Conservation (phyloP, 441 rosid genomes). For the Jatropha multifida region DNA sequence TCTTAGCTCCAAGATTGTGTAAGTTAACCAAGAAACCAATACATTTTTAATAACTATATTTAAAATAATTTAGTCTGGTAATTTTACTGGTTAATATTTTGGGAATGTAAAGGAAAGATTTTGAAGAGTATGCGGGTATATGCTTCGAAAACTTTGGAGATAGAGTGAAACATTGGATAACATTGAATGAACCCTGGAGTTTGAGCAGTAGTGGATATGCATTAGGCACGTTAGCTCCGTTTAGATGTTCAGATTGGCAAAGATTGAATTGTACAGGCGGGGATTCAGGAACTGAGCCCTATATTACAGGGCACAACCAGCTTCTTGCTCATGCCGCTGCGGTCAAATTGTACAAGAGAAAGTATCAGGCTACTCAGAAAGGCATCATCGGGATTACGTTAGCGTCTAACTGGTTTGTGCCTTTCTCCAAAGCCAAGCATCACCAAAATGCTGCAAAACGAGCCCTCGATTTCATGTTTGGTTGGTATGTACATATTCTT, state of each 20-base stretch:
- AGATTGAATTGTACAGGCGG: slow-evolving; percentile 40
- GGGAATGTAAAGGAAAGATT: slow-evolving; percentile 36
- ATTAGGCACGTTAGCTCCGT: slow-evolving; percentile 36
- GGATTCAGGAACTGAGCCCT: slow-evolving; percentile 61
- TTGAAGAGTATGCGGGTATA: slow-evolving; percentile 34
- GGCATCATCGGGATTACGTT: slow-evolving; percentile 62
- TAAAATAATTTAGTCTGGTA: no score
- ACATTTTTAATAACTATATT: no score
- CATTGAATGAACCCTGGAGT: slow-evolving; percentile 56
- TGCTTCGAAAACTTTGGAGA: slow-evolving; percentile 65
- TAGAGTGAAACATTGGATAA: slow-evolving; percentile 73
- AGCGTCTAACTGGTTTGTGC: slow-evolving; percentile 49
- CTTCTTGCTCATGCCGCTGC: slow-evolving; percentile 74
- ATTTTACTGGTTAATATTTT: not conserved
- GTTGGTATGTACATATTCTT: slow-evolving; percentile 43
- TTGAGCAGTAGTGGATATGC: slow-evolving; percentile 41
- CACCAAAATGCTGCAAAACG: slow-evolving; percentile 44
- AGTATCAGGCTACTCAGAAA: slow-evolving; percentile 42
- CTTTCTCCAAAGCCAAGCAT: slow-evolving; percentile 33
- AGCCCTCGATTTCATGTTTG: slow-evolving; percentile 51
- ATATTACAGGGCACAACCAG: slow-evolving; percentile 44
- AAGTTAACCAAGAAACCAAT: not conserved
- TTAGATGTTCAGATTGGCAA: slow-evolving; percentile 50
- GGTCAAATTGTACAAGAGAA: slow-evolving; percentile 42
- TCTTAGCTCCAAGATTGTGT: slow-evolving; percentile 23